phyloP scores from a whole-genome alignment of 2,329 filamentous ascomycete genomes.

The Balansia obtecta region DNA sequence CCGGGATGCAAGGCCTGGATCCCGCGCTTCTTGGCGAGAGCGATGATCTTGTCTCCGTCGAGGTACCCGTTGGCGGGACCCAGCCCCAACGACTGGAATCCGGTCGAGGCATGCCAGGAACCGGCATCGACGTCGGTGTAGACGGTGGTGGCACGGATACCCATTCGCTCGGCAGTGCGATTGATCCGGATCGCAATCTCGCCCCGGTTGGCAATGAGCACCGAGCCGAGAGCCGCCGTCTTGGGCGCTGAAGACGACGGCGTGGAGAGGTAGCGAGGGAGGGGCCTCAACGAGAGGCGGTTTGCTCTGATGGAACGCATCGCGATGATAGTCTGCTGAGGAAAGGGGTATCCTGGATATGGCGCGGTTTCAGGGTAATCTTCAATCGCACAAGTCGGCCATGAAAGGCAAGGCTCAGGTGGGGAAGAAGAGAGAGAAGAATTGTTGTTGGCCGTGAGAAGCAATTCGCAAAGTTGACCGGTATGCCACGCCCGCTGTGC shows the following conservation, averaged over 20 bases:
- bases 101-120: slow-evolving; percentile 79
- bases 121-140: slow-evolving; percentile 86
- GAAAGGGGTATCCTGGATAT: slow-evolving; percentile 3
- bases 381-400: slow-evolving; percentile 1
- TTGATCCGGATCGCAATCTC: slow-evolving; percentile 94
- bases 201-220: slow-evolving; percentile 91
- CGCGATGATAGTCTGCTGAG: slow-evolving; percentile 9
- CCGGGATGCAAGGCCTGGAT: slow-evolving; percentile 91
- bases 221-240: slow-evolving; percentile 51
- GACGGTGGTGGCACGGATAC: slow-evolving; percentile 85
- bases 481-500: not conserved
- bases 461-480: not conserved
- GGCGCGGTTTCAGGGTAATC: slow-evolving; percentile 4
- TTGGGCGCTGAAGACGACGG: slow-evolving; percentile 18
- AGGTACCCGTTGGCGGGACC: slow-evolving; percentile 79
- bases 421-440: not conserved
- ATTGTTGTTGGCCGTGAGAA: not conserved
- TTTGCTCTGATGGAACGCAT: slow-evolving; percentile 46
- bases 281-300: slow-evolving; percentile 33
- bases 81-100: slow-evolving; percentile 72
- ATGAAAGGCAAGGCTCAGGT: not conserved
- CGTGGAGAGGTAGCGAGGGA: slow-evolving; percentile 25
- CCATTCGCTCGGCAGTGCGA: slow-evolving; percentile 73
- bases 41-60: slow-evolving; percentile 85
- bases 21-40: slow-evolving; percentile 70